Conservation (phyloP, 1,139 yeast species). For the Yamadazyma aaseri region DNA sequence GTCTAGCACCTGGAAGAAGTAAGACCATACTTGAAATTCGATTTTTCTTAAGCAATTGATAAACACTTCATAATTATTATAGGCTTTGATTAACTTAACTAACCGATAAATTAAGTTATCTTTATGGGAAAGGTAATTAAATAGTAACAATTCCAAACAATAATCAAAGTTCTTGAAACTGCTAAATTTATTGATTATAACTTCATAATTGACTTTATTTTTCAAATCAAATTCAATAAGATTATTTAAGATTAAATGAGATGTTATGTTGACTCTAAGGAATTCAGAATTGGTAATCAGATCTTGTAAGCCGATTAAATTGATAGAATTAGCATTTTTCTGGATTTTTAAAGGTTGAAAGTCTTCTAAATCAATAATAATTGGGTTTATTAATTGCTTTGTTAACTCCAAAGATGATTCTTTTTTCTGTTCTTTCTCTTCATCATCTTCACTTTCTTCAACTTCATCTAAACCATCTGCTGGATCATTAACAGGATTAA, state of each 20-base stretch:
- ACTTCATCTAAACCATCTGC: conserved; percentile 24
- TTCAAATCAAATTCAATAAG: conserved; percentile 40
- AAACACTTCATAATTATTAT: conserved; percentile 32
- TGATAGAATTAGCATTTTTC: conserved; percentile 16
- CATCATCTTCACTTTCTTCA: conserved; percentile 16
- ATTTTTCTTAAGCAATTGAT: conserved; percentile 46
- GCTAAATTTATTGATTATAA: conserved; percentile 25
- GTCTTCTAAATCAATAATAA: conserved; percentile 25
- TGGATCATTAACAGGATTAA: conserved; percentile 17
- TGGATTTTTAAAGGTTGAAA: conserved; percentile 31
- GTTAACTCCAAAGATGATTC: conserved; percentile 5
- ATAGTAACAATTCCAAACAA: conserved; percentile 41
- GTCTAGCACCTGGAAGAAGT: conserved; percentile 33
- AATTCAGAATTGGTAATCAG: conserved; percentile 20
- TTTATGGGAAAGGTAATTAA: conserved; percentile 29
- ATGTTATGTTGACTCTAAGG: conserved; percentile 27
- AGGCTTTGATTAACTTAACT: conserved; percentile 28
- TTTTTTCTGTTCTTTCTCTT: neutral
- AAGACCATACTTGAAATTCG: conserved; percentile 41
- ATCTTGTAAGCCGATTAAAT: conserved; percentile 37
- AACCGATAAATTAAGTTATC: conserved; percentile 17
- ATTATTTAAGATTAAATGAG: conserved; percentile 35
- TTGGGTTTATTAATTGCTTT: conserved; percentile 23
- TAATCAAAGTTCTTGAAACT: conserved; percentile 34
- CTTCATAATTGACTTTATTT: conserved; percentile 18